Evolutionary conservation across 257 asterid genomes (phyloP).

Genomic region (Eustoma russellianum): DNA sequence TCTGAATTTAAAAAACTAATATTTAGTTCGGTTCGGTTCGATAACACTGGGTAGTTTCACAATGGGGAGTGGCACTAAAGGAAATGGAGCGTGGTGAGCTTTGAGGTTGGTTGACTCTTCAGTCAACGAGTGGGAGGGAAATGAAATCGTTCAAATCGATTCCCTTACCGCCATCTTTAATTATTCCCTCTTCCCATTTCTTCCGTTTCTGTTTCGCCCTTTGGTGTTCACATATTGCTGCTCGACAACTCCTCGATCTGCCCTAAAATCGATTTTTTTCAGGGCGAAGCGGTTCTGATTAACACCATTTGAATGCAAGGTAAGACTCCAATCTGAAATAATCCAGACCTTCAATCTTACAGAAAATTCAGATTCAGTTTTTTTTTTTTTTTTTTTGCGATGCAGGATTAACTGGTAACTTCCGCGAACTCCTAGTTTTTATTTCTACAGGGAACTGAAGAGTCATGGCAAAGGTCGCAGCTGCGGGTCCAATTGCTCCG

Average conservation of each 20-base stretch:
- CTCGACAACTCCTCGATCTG: not conserved
- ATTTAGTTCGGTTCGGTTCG: no score
- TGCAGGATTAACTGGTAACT: not conserved
- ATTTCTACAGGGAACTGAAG: not conserved
- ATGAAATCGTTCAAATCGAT: constrained; percentile 7
- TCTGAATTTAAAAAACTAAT: no score
- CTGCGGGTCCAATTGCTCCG: constrained; percentile 39
- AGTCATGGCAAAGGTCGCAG: constrained; percentile 58
- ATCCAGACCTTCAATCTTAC: not conserved
- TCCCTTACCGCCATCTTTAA: not conserved
- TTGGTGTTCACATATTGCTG: no score
- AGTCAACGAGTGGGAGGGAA: constrained; percentile 7
- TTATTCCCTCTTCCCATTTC: not conserved
- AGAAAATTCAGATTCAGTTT: not conserved
- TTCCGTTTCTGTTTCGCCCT: no score
- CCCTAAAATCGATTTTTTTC: constrained; percentile 1
- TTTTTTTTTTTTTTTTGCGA: not conserved
- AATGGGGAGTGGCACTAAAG: no score
- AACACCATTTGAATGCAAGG: not conserved
- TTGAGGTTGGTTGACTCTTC: no score
- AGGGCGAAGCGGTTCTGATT: constrained; percentile 2
- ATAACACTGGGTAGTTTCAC: no score
- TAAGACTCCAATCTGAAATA: not conserved
- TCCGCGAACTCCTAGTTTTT: not conserved
- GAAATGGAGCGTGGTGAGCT: not conserved